Evolutionary conservation across 164 flowering plant species (phyloP).

Genomic region (Chloranthus sessilifolius): DNA sequence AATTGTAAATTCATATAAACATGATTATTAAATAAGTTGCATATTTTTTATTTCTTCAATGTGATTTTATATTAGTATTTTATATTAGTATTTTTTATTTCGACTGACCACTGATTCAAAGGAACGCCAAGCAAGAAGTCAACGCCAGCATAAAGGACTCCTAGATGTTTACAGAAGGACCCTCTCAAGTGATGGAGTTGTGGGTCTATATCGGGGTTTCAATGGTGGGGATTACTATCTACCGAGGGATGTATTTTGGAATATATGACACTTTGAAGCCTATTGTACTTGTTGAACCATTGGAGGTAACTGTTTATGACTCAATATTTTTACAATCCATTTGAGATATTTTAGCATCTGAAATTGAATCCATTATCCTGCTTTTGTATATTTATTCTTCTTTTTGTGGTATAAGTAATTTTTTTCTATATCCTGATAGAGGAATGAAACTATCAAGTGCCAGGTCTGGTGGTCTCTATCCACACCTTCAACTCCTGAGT

Average conservation of each 20-base stretch:
- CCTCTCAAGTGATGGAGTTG: conserved; percentile 71
- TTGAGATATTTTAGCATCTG: too few relatives aligned
- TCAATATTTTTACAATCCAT: too few relatives aligned
- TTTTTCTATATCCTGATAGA: too few relatives aligned
- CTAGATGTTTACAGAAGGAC: conserved; percentile 86
- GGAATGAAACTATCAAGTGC: too few relatives aligned
- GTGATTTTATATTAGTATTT: too few relatives aligned
- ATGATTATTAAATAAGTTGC: too few relatives aligned
- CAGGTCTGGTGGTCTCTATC: too few relatives aligned
- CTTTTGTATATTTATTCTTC: background rate
- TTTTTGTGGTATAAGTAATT: background rate
- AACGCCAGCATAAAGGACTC: conserved; percentile 72
- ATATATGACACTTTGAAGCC: conserved; percentile 93
- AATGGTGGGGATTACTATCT: conserved; percentile 84
- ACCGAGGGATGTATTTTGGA: conserved; percentile 96
- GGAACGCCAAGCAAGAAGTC: conserved; percentile 41
- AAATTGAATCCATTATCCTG: too few relatives aligned
- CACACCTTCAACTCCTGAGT: too few relatives aligned
- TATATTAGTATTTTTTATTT: too few relatives aligned
- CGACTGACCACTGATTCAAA: conserved; percentile 79
- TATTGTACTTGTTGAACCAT: conserved; percentile 71
- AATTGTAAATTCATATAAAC: too few relatives aligned
- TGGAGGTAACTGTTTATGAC: conserved; percentile 47
- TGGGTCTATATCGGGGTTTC: conserved; percentile 89
- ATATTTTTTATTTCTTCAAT: too few relatives aligned